phyloP scores from a whole-genome alignment of 2,329 filamentous ascomycete genomes.

The Aaosphaeria arxii region DNA sequence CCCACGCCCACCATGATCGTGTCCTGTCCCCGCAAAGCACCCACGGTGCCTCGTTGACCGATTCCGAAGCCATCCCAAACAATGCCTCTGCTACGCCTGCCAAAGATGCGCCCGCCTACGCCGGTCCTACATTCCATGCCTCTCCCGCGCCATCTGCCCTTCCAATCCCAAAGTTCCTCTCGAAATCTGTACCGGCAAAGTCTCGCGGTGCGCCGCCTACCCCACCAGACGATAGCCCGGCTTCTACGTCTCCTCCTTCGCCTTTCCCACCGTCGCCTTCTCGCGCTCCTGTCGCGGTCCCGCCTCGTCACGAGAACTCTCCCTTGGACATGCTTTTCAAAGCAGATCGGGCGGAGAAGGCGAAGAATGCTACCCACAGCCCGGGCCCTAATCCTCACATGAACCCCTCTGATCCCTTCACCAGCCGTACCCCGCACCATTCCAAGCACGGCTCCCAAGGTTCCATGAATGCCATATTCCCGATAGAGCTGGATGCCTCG shows the following conservation, averaged over 20 bases:
- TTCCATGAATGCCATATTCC: conserved; percentile 58
- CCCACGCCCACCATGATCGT: conserved; percentile 27
- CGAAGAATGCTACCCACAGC: conserved; percentile 53
- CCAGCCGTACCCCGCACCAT: conserved; percentile 26
- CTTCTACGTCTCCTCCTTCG: conserved; percentile 35
- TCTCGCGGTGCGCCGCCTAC: conserved; percentile 44
- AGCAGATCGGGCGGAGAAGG: conserved; percentile 76
- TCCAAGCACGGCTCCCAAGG: conserved; percentile 45
- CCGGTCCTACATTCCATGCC: conserved; percentile 90
- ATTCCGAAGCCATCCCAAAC: conserved; percentile 19
- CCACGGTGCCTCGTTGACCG: conserved; percentile 20
- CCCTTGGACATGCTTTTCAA: conserved; percentile 89
- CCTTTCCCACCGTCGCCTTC: conserved; percentile 51
- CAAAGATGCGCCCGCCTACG: conserved; percentile 63
- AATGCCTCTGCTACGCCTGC: conserved; percentile 26
- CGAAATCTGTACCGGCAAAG: conserved; percentile 67
- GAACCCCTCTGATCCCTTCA: conserved; percentile 10
- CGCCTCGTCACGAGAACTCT: conserved; percentile 59
- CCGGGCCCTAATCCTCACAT: conserved; percentile 17
- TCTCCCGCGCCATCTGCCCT: conserved; percentile 88
- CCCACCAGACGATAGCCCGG: conserved; percentile 43
- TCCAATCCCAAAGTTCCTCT: conserved; percentile 85
- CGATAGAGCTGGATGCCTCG: conserved; percentile 61
- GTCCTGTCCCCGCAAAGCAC: conserved; percentile 15
- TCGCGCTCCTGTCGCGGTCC: conserved; percentile 44